Evolutionary conservation across 1,284 basidiomycete species (phyloP).

Genomic region (Chiua sp.): DNA sequence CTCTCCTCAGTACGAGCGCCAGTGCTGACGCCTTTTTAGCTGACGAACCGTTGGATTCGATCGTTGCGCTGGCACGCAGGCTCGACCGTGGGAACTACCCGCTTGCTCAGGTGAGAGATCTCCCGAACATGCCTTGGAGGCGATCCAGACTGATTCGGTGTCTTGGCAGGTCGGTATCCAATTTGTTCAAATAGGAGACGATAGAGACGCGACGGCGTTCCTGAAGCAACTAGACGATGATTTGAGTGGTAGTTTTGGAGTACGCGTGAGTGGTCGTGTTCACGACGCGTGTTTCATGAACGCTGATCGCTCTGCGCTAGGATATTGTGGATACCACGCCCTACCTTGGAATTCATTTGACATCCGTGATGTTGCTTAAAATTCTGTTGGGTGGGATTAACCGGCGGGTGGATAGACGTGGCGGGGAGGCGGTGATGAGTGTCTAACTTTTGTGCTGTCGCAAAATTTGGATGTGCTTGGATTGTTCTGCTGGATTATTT

Average conservation of each 20-base stretch:
- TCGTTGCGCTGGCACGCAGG: slow-evolving; percentile 52
- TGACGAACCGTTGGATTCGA: slow-evolving; percentile 56
- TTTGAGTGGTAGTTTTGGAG: slow-evolving; percentile 38
- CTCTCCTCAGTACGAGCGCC: not conserved
- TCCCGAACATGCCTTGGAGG: not conserved
- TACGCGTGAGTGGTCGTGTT: slow-evolving; percentile 39
- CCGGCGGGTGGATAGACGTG: slow-evolving; percentile 52
- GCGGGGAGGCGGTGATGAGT: slow-evolving; percentile 34
- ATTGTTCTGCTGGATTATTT: not conserved
- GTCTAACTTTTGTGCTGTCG: slow-evolving; percentile 7
- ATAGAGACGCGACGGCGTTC: slow-evolving; percentile 47
- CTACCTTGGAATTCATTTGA: slow-evolving; percentile 46
- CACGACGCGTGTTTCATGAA: not conserved
- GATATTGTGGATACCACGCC: slow-evolving; percentile 70
- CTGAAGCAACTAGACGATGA: slow-evolving; percentile 56
- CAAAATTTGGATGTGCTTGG: too few species aligned
- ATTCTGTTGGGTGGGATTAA: slow-evolving; percentile 65
- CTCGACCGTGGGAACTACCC: slow-evolving; percentile 55
- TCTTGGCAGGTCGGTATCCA: slow-evolving; percentile 55
- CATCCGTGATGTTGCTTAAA: slow-evolving; percentile 53
- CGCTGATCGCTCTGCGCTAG: slow-evolving; percentile 28
- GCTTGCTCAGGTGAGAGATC: slow-evolving; percentile 51
- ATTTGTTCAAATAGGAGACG: slow-evolving; percentile 64
- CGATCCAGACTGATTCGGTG: slow-evolving; percentile 2
- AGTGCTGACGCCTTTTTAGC: slow-evolving; percentile 31